Evolutionary conservation across 495 filamentous ascomycete genomes (phyloP), one percentile per base, ranked within the genome.

Genomic region (Penicillium alfredii): DNA sequence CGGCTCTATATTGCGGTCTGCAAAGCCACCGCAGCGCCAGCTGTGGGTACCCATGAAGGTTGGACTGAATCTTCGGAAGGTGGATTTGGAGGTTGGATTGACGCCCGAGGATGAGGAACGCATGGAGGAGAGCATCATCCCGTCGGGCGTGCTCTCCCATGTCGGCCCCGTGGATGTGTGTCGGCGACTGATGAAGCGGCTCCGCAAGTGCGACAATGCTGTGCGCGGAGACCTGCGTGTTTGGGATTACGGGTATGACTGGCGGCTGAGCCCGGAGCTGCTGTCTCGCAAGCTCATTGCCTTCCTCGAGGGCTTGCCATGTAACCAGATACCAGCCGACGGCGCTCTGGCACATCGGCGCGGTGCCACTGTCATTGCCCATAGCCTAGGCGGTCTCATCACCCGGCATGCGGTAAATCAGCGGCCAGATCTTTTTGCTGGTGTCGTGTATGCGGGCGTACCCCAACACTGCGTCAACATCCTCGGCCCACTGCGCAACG

Each of bases 31-130:
- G 0, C 74, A 88, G 39, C 78, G 88, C 13, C 85, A 88, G 48
- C 60, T 94, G 3, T 98, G 90, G 90, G 81, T 93, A 15, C 90
- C 90, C 0, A 80, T 98, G 55, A 96, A 95, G 59, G 84, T 95
- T 13, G 89, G 90, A 5, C 59, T 98, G 29, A 94, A 94, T 40
- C 76, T 98, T 19, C 80, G 89, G 27, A 93, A 90, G 58, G 88
- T 92, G 1, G 84, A 97, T 56, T 68, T 97, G 5, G 89, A 94
- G 54, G 81, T 97, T 29, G 90, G 89, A 1, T 53, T 96, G 15
- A 71, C 82, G 6, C 77, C 75, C 7, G 85, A 89, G 49, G 90
- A 94, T 44, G 90, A 97, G 48, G 86, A 93, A 48, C 73, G 62
- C 4, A 90, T 90, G 80, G 76, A 82, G 45, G 77, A 92, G 41